Base-by-base conservation (phyloP, 2,329 filamentous ascomycete species). In the Aspergillus aculeatinus region DNA sequence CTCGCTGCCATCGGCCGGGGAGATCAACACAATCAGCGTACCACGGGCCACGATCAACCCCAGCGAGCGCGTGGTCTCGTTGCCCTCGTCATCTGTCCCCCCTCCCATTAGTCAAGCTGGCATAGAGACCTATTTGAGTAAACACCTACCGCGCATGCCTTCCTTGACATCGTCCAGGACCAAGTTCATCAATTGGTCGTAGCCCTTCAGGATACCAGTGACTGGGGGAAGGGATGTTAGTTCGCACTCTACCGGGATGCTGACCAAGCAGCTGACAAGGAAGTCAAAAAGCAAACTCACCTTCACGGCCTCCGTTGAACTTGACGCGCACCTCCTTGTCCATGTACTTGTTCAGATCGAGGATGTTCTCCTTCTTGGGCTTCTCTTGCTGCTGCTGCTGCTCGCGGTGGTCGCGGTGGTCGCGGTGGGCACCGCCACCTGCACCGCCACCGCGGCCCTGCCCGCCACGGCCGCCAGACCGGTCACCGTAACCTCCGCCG, bases 291-390 rank as follows among this genome's bases (percentile, higher is more conserved):
- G 4, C 23, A 23, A 27, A 31, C 27, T 21, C 39, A 95, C 92
- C 91, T 82, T 97, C 92, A 62, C 94, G 82, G 1, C 95, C 95
- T 48, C 95, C 95, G 72, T 92, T 97, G 77, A 99, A 98, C 80
- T 98, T 98, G 74, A 99, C 93, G 10, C 85, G 90, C 68, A 99
- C 92, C 73, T 89, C 85, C 85, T 97, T 96, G 78, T 99, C 92
- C 89, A 96, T 92, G 78, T 98, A 99, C 81, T 96, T 96, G 74
- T 84, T 87, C 71, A 99, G 79, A 74, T 99, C 94, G 57, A 99
- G 86, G 70, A 99, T 99, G 76, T 97, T 98, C 79, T 99, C 95
- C 83, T 98, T 98, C 87, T 96, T 97, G 62, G 92, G 91, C 70
- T 89, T 86, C 79, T 96, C 91, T 67, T 84, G 80, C 61, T 83